phyloP scores from a whole-genome alignment of 768 basidiomycete genomes.

The Mycena latifolia region DNA sequence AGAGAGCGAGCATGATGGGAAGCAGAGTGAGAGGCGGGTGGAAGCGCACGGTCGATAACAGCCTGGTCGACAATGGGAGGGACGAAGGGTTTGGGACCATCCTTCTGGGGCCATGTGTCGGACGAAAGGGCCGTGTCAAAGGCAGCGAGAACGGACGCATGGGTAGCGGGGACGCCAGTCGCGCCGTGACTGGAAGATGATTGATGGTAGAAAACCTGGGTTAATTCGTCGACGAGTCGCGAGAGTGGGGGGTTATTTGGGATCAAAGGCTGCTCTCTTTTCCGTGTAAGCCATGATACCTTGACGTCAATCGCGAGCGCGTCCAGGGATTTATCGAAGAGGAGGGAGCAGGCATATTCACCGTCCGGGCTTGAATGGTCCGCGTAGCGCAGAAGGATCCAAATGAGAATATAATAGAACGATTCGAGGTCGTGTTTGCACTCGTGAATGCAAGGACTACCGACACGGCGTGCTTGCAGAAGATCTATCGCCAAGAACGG shows the following conservation, averaged over 20 bases:
- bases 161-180: neutral
- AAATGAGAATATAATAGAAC: slow-evolving; percentile 26
- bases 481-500: too few relatives aligned
- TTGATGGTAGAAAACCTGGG: neutral
- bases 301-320: too few relatives aligned
- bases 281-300: neutral
- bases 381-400: slow-evolving; percentile 24
- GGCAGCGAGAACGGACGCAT: neutral
- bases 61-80: neutral
- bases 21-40: too few relatives aligned
- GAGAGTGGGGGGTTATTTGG: slow-evolving; percentile 3
- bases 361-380: neutral
- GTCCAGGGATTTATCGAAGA: neutral
- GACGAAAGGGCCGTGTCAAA: neutral
- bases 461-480: neutral
- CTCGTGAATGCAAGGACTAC: neutral
- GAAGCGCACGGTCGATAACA: neutral
- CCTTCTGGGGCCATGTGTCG: neutral
- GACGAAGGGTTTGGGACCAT: neutral
- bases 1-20: too few relatives aligned
- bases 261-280: neutral
- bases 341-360: neutral
- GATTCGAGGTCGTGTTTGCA: slow-evolving; percentile 24
- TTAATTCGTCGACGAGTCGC: slow-evolving; percentile 2
- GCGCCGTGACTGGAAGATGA: neutral